Percentiles rank a stretch among this genome's conserved stretches.
These are phyloP conservation scores for Beauveria pseudobassiana DNA, from an alignment of 2,329 filamentous ascomycete genomes.

Conservation along the genomic window DNA sequence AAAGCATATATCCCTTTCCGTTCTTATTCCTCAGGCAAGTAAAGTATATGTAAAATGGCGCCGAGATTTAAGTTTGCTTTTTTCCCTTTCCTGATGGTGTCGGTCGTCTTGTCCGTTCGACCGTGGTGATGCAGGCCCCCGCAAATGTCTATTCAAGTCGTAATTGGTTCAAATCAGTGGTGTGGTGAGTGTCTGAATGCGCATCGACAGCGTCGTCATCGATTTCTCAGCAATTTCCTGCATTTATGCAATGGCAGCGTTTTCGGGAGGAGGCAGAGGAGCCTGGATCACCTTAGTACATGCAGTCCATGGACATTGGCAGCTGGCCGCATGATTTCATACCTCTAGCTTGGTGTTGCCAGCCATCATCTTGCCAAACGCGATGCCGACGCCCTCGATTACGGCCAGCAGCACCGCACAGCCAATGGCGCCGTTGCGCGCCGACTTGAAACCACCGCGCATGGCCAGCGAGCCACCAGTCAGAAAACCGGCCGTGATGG, in stretches of 20 bases:
- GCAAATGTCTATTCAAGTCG: slow-evolving; percentile 7
- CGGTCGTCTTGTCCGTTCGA: background rate
- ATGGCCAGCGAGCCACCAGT: slow-evolving; percentile 89
- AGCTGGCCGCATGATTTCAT: background rate
- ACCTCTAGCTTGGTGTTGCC: slow-evolving; percentile 80
- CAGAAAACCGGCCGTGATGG: slow-evolving; percentile 95
- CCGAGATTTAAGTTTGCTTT: background rate
- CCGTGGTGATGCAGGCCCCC: background rate
- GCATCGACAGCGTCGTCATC: background rate
- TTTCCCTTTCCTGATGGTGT: background rate
- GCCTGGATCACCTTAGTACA: slow-evolving; percentile 13
- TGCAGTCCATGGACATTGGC: background rate
- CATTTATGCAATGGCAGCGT: slow-evolving; percentile 24
- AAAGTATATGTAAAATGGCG: slow-evolving; percentile 6
- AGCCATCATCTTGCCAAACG: slow-evolving; percentile 89
- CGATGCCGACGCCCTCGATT: slow-evolving; percentile 95
- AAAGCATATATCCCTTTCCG: background rate
- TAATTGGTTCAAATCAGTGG: slow-evolving; percentile 7
- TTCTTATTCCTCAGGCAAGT: background rate
- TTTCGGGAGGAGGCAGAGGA: slow-evolving; percentile 24
- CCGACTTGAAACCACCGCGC: slow-evolving; percentile 83
- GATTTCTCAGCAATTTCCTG: background rate
- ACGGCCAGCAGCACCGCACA: slow-evolving; percentile 91
- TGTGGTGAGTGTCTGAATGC: slow-evolving; percentile 8
- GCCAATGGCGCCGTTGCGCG: slow-evolving; percentile 91